Evolutionary conservation across 179 eudicot genomes (phyloP).

Genomic region (Beta macrorhiza): DNA sequence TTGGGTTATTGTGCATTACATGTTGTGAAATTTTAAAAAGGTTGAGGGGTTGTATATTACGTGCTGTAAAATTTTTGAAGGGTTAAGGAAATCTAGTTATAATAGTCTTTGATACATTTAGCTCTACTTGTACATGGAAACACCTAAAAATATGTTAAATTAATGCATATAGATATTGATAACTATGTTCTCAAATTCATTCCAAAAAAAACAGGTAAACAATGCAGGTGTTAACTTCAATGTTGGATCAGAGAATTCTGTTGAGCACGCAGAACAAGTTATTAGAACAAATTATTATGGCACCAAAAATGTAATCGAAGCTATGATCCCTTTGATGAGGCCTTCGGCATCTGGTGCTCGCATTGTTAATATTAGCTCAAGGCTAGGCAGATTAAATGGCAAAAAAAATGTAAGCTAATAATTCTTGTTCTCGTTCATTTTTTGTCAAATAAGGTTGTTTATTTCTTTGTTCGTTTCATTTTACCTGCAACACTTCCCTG

Average conservation of each 20-base stretch:
- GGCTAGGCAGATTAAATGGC: constrained; percentile 81
- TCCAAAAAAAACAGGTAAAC: constrained; percentile 53
- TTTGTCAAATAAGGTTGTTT: background rate
- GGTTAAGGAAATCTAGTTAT: too few species aligned
- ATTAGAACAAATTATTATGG: constrained; percentile 81
- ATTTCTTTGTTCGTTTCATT: background rate
- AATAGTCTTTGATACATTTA: too few species aligned
- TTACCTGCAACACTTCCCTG: too few species aligned
- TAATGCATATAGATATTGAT: background rate
- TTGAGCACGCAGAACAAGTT: constrained; percentile 74
- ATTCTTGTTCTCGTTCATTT: background rate
- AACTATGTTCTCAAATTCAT: background rate
- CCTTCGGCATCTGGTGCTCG: constrained; percentile 79
- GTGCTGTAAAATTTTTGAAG: too few species aligned
- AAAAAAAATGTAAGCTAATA: constrained; percentile 66
- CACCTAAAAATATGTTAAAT: too few species aligned
- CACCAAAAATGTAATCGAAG: constrained; percentile 67
- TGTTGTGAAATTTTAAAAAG: too few species aligned
- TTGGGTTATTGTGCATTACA: too few species aligned
- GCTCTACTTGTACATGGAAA: too few species aligned
- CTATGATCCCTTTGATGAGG: constrained; percentile 86
- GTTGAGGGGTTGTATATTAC: too few species aligned
- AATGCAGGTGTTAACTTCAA: constrained; percentile 90
- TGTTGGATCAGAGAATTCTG: constrained; percentile 60
- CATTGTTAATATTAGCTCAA: constrained; percentile 81